Conservation (phyloP, 257 asterid genomes). For the Ocimum tenuiflorum region DNA sequence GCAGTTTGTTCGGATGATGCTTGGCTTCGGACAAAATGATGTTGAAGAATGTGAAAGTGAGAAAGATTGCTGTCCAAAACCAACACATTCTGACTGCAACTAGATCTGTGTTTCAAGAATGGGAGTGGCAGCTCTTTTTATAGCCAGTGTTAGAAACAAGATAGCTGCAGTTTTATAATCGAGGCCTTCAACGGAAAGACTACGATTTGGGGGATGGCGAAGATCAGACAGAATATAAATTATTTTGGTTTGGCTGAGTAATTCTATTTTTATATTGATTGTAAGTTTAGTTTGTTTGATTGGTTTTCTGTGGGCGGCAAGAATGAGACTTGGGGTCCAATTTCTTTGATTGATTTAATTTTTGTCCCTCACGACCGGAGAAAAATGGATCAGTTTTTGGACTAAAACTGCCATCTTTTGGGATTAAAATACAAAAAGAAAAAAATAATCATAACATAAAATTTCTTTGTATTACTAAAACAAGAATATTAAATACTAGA, state of each 20-base stretch:
- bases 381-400: too few species aligned
- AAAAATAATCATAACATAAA: too few species aligned
- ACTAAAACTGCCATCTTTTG: too few species aligned
- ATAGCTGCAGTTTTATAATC: too few species aligned
- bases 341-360: slow-evolving; percentile 6
- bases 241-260: slow-evolving; percentile 4
- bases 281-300: neutral
- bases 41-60: slow-evolving; percentile 14
- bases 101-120: neutral
- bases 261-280: neutral
- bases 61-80: slow-evolving; percentile 31
- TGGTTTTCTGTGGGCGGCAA: slow-evolving; percentile 11
- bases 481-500: too few species aligned
- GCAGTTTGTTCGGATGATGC: slow-evolving; percentile 21
- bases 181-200: too few species aligned
- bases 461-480: too few species aligned
- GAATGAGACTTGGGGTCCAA: slow-evolving; percentile 27
- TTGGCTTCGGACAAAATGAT: slow-evolving; percentile 31
- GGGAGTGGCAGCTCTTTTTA: neutral
- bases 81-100: slow-evolving; percentile 21
- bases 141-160: neutral
- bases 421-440: too few species aligned
- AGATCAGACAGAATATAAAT: neutral
- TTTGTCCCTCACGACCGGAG: too few species aligned
- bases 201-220: too few species aligned